A percentile compares a stretch with the other conserved stretches of the same genome.
phyloP scores from a whole-genome alignment of 352 stramenopile species.

The Phytophthora pinifolia region DNA sequence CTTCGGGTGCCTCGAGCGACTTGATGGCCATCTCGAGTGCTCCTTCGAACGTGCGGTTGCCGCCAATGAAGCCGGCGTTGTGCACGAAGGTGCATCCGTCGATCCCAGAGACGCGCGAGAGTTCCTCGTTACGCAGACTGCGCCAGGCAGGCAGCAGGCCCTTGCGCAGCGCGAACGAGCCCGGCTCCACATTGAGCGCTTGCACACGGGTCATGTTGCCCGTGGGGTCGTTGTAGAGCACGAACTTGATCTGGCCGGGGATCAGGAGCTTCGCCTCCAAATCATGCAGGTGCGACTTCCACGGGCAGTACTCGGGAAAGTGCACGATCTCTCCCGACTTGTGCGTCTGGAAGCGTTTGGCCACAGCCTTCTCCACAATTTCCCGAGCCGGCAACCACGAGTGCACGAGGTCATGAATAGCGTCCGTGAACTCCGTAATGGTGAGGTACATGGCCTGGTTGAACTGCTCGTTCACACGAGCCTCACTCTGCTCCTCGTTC shows the following conservation, averaged over 20 bases:
- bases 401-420: constrained; percentile 91
- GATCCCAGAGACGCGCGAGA: constrained; percentile 90
- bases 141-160: constrained; percentile 92
- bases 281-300: constrained; percentile 97
- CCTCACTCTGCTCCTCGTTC: constrained; percentile 92
- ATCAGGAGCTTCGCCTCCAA: constrained; percentile 93
- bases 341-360: constrained; percentile 88
- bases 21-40: constrained; percentile 93
- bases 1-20: constrained; percentile 42
- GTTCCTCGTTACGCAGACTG: constrained; percentile 93
- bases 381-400: constrained; percentile 93
- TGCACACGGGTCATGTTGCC: constrained; percentile 96
- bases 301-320: constrained; percentile 92
- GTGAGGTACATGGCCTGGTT: constrained; percentile 94
- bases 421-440: constrained; percentile 93
- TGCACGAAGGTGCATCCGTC: constrained; percentile 96
- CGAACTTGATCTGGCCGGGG: constrained; percentile 94
- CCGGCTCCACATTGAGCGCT: constrained; percentile 93
- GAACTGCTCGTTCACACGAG: constrained; percentile 91
- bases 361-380: constrained; percentile 92
- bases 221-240: constrained; percentile 94
- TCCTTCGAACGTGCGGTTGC: constrained; percentile 95
- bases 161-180: constrained; percentile 93
- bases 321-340: constrained; percentile 93
- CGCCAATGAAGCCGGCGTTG: constrained; percentile 98